Evolutionary conservation across 495 filamentous ascomycete genomes (phyloP), one percentile per base, ranked within the genome.

Genomic region (Daldinia loculata): DNA sequence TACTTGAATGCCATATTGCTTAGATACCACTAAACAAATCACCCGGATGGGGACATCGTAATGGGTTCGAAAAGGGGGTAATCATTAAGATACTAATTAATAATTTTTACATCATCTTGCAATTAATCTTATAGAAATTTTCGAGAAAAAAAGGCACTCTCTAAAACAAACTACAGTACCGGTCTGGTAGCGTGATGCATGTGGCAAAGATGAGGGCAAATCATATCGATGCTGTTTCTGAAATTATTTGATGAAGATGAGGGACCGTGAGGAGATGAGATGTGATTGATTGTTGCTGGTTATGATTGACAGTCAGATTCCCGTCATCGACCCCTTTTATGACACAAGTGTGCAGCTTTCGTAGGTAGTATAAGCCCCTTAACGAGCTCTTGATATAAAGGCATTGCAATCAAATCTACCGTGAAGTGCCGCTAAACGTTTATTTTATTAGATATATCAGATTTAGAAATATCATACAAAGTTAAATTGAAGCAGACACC

Each of bases 251-350:
- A 19, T 56, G 1, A 11, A 27, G 36, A 61, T 22, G 50, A 22
- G 48, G 17, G 7, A 5, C 14, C 4, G 3, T 38, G 43, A 64
- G 22, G 22, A 39, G 26, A 58, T 58, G 55, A 61, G 3, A 2
- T 55, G 50, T 48, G 26, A 61, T 61, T 61, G 32, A 61, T 34
- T 19, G 9, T 56, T 45, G 56, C 24, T 36, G 12, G 64, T 41
- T 61, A 50, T 48, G 64, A 67, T 67, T 48, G 34, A 55, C 19
- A 56, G 48, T 61, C 50, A 61, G 9, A 22, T 17, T 32, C 43
- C 48, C 64, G 56, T 61, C 64, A 61, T 67, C 6, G 12, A 9
- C 50, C 48, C 64, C 63, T 59, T 17, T 67, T 55, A 66, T 66
- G 63, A 59, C 63, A 66, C 63, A 58, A 66, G 9, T 22, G 4